Conservation (phyloP, 1,284 basidiomycete genomes). For the Heimioporus retisporus region DNA sequence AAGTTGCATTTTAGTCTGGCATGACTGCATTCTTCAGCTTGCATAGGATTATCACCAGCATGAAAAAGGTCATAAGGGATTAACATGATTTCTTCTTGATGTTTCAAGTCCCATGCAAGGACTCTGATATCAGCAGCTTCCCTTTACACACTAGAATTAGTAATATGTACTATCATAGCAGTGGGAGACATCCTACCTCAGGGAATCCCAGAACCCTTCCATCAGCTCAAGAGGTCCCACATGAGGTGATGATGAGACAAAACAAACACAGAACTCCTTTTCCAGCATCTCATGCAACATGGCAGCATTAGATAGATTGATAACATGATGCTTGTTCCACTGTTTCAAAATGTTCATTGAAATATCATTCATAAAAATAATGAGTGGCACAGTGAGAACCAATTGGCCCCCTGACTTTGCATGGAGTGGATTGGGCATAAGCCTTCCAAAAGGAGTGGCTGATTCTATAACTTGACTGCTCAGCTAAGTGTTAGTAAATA, state of each 20-base stretch:
- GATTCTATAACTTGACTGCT: no score
- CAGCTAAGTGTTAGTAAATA: no score
- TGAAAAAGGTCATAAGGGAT: conserved; percentile 14
- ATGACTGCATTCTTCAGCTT: conserved; percentile 27
- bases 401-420: not conserved
- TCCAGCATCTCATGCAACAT: not conserved
- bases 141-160: not conserved
- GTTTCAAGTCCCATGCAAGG: conserved; percentile 33
- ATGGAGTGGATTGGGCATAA: not conserved
- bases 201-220: conserved; percentile 7
- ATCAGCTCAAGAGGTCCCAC: not conserved
- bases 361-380: not conserved
- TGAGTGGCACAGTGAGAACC: not conserved
- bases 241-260: not conserved
- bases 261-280: not conserved
- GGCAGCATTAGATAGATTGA: not conserved
- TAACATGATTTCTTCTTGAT: conserved; percentile 34
- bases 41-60: no score
- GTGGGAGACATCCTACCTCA: conserved; percentile 27
- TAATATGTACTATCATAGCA: not conserved
- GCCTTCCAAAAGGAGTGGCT: no score
- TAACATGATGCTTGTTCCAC: not conserved
- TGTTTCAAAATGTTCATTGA: not conserved
- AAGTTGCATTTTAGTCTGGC: conserved; percentile 39
- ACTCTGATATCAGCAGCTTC: not conserved